phyloP scores from a whole-genome alignment of 2,329 filamentous ascomycete species.

The Cercospora brassicicola region DNA sequence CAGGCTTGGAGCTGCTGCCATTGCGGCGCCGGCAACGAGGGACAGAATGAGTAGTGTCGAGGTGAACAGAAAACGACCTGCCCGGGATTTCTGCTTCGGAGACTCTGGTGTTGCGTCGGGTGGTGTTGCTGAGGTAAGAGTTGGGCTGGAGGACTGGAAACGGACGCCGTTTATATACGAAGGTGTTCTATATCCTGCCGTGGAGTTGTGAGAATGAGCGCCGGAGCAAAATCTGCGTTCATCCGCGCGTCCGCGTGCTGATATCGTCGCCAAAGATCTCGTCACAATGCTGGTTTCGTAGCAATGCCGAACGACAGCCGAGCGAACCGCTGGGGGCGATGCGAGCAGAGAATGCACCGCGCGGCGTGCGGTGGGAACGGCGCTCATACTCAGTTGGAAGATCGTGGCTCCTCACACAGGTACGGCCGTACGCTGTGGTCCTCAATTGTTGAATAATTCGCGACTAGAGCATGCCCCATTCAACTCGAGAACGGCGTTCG shows the following conservation, averaged over 20 bases:
- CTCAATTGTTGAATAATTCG: neutral
- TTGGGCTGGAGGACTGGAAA: constrained; percentile 18
- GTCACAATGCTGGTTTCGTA: constrained; percentile 17
- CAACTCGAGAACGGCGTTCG: neutral
- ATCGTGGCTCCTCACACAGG: neutral
- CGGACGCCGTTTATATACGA: constrained; percentile 14
- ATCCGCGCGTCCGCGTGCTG: constrained; percentile 18
- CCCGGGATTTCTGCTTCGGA: neutral
- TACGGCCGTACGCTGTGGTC: constrained; percentile 10
- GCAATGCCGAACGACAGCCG: constrained; percentile 21
- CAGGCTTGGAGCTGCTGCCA: constrained; percentile 57
- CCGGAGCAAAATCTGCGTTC: constrained; percentile 3
- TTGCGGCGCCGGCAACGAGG: constrained; percentile 57
- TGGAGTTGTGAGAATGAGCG: constrained; percentile 17
- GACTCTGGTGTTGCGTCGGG: neutral
- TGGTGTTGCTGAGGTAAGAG: neutral
- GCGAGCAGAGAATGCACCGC: constrained; percentile 11
- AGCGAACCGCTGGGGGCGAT: constrained; percentile 24
- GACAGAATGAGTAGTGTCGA: constrained; percentile 51
- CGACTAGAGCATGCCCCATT: neutral
- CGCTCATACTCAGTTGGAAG: constrained; percentile 4
- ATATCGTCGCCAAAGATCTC: constrained; percentile 21
- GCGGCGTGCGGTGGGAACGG: constrained; percentile 2
- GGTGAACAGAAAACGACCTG: constrained; percentile 38
- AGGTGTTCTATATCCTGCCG: constrained; percentile 18